phyloP scores from a whole-genome alignment of 805 yeast species.

The Saturnispora kantuleensis region DNA sequence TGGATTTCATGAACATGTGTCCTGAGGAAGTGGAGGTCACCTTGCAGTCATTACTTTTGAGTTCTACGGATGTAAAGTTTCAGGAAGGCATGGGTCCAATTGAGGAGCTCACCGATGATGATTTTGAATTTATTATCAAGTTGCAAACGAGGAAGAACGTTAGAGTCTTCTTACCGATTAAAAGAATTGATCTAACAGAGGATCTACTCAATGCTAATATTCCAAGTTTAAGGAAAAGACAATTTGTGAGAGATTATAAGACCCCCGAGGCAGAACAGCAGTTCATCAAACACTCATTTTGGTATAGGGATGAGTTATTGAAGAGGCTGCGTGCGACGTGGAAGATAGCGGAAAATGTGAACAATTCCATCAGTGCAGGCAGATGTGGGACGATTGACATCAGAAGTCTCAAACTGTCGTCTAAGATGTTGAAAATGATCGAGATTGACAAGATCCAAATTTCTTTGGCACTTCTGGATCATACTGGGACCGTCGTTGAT shows the following conservation, averaged over 20 bases:
- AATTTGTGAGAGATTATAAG: conserved; percentile 52
- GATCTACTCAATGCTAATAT: conserved; percentile 41
- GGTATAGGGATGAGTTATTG: conserved; percentile 69
- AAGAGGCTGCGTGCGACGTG: conserved; percentile 55
- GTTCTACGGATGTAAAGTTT: conserved; percentile 17
- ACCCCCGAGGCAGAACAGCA: conserved; percentile 46
- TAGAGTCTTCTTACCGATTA: conserved; percentile 66
- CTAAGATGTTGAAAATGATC: conserved; percentile 48
- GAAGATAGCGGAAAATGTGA: conserved; percentile 30
- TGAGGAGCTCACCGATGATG: conserved; percentile 11
- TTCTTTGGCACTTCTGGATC: conserved; percentile 25
- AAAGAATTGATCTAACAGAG: conserved; percentile 36
- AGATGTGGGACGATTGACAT: conserved; percentile 55
- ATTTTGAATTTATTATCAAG: conserved; percentile 13
- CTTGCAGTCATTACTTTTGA: conserved; percentile 18
- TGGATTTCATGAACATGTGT: conserved; percentile 83
- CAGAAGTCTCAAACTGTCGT: conserved; percentile 52
- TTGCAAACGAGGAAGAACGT: conserved; percentile 22
- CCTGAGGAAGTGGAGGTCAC: conserved; percentile 34
- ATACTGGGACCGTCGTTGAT: conserved; percentile 10
- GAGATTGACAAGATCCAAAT: conserved; percentile 39
- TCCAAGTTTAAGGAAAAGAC: conserved; percentile 64
- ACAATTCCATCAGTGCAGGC: conserved; percentile 22
- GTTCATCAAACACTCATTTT: conserved; percentile 55
- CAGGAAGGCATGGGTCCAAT: conserved; percentile 18